Base-by-base conservation (phyloP, 2,329 filamentous ascomycete species). In the Emmonsia crescens region DNA sequence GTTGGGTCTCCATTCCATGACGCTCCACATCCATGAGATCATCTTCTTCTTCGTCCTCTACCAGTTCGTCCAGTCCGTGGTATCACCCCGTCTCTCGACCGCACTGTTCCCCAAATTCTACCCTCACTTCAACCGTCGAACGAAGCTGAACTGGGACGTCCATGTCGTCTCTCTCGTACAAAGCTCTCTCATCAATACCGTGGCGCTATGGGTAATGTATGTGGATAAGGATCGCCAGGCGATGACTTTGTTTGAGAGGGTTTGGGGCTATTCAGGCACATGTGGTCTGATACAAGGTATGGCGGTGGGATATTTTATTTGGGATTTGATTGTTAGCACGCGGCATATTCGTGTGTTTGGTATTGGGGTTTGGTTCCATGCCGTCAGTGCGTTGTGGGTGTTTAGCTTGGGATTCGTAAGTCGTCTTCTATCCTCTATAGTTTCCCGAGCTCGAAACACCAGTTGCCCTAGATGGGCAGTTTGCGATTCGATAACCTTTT, bases 91-190 rank as follows among this genome's bases (percentile, higher is more conserved):
- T 59, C 68, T 87, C 61, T 85, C 82, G 52, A 72, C 74, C 59
- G 66, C 71, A 63, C 73, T 86, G 62, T 83, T 83, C 67, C 82
- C 83, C 21, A 71, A 74, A 51, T 77, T 77, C 66, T 87, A 87
- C 70, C 72, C 76, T 42, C 73, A 76, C 12, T 76, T 87, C 66
- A 79, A 76, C 63, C 71, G 71, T 29, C 80, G 83, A 56, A 86
- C 83, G 1, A 79, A 79, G 66, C 74, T 86, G 59, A 87, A 85
- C 74, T 87, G 85, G 85, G 82, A 87, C 72, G 83, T 87, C 8
- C 85, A 87, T 68, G 80, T 86, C 60, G 85, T 87, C 49, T 84
- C 82, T 0, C 76, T 87, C 49, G 75, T 85, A 42, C 85, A 87
- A 74, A 81, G 79, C 63, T 75, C 78, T 9, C 68, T 86, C 21